These are phyloP conservation scores for Sclerotinia subarctica DNA, from an alignment of 2,329 filamentous ascomycete species.

Conservation along the genomic window DNA sequence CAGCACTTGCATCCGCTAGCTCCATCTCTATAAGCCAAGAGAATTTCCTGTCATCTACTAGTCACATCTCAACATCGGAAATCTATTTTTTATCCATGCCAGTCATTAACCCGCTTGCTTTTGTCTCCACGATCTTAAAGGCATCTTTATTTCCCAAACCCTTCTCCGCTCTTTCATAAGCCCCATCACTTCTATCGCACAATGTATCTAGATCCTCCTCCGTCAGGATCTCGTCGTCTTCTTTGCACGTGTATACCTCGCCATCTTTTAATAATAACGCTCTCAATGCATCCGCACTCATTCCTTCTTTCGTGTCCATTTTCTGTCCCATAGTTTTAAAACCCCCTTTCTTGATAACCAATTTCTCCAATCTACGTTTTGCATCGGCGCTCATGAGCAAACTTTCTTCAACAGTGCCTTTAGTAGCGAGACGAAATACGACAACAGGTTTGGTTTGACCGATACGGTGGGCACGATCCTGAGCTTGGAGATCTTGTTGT, in stretches of 20 bases:
- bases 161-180: conserved; percentile 69
- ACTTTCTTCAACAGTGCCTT: conserved; percentile 86
- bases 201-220: conserved; percentile 74
- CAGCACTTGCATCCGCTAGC: conserved; percentile 3
- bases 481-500: conserved; percentile 93
- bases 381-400: conserved; percentile 84
- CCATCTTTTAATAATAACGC: conserved; percentile 70
- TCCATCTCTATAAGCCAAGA: neutral
- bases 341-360: conserved; percentile 92
- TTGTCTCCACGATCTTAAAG: conserved; percentile 82
- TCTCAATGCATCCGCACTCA: conserved; percentile 60
- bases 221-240: conserved; percentile 65
- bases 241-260: conserved; percentile 55
- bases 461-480: conserved; percentile 92
- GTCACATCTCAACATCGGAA: neutral
- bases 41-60: neutral
- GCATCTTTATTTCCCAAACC: conserved; percentile 69
- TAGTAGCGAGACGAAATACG: conserved; percentile 89
- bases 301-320: conserved; percentile 47
- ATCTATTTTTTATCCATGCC: conserved; percentile 27
- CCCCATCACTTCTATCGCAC: conserved; percentile 65
- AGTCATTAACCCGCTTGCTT: conserved; percentile 43
- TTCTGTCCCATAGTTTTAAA: conserved; percentile 69
- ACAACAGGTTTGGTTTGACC: conserved; percentile 90
- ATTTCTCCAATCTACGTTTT: conserved; percentile 86